These are phyloP conservation scores for Barnettozyma populi DNA, from an alignment of 805 yeast genomes.

Conservation along the genomic window DNA sequence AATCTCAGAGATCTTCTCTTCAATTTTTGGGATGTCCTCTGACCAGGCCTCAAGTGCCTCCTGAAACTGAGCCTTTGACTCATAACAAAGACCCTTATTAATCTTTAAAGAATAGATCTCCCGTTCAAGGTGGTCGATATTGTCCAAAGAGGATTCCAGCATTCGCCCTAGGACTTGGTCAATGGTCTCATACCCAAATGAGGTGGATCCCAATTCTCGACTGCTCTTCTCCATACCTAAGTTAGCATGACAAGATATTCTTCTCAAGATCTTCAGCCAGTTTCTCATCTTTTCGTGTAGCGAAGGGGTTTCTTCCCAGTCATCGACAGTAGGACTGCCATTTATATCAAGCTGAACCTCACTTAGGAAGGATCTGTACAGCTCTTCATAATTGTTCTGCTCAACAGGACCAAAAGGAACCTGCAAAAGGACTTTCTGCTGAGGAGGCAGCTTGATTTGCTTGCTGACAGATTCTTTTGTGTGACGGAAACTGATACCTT, in stretches of 20 bases:
- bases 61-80: constrained; percentile 46
- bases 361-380: constrained; percentile 52
- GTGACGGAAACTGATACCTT: constrained; percentile 61
- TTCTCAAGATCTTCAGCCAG: constrained; percentile 69
- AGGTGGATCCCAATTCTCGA: background rate
- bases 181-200: constrained; percentile 38
- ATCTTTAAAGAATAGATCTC: constrained; percentile 39
- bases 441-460: constrained; percentile 77
- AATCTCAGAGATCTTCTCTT: constrained; percentile 7
- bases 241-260: constrained; percentile 79
- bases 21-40: constrained; percentile 22
- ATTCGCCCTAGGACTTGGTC: constrained; percentile 65
- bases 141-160: constrained; percentile 49
- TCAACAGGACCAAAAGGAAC: constrained; percentile 80
- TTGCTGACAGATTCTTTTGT: constrained; percentile 76
- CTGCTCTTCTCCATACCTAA: constrained; percentile 17
- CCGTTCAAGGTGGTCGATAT: constrained; percentile 44
- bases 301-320: constrained; percentile 42
- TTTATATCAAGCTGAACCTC: constrained; percentile 46
- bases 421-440: constrained; percentile 60
- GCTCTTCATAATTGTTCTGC: constrained; percentile 70
- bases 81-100: constrained; percentile 66
- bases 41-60: constrained; percentile 46
- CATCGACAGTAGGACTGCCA: constrained; percentile 42
- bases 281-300: constrained; percentile 46